Percentiles rank a stretch among this genome's conserved stretches.
Conservation (phyloP, 73 alveolate species). For the Tetrahymena thermophila region DNA sequence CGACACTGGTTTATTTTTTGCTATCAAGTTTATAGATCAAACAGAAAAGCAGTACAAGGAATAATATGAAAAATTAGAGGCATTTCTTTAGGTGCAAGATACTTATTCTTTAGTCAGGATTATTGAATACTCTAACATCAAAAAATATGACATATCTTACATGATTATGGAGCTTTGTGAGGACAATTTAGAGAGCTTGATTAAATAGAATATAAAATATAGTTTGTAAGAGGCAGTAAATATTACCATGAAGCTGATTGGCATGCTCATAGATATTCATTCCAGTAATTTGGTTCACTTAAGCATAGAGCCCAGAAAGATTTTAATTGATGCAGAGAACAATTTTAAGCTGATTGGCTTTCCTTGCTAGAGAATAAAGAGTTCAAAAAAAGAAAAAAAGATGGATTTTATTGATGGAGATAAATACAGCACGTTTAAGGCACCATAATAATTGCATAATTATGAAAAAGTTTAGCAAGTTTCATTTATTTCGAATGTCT, state of each 20-base stretch:
- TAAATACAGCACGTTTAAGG: background rate
- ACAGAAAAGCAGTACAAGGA: background rate
- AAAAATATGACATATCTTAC: background rate
- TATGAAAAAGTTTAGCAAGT: background rate
- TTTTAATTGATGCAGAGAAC: background rate
- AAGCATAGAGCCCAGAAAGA: background rate
- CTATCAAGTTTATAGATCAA: background rate
- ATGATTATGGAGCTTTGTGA: background rate
- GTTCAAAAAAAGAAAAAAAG: background rate
- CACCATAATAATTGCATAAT: background rate
- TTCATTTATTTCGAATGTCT: background rate
- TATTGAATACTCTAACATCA: background rate
- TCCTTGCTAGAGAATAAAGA: background rate
- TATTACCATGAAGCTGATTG: background rate
- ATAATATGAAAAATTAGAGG: background rate
- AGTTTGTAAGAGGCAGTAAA: background rate
- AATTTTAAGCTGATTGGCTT: background rate
- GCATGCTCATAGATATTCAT: background rate
- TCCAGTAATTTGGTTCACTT: background rate
- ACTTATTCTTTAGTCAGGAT: background rate
- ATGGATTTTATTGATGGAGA: background rate
- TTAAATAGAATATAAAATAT: background rate
- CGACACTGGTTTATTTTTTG: background rate
- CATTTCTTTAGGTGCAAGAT: background rate
- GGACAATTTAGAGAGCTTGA: background rate